Evolutionary conservation across 2,329 filamentous ascomycete genomes (phyloP).

Genomic region (Plenodomus tracheiphilus): DNA sequence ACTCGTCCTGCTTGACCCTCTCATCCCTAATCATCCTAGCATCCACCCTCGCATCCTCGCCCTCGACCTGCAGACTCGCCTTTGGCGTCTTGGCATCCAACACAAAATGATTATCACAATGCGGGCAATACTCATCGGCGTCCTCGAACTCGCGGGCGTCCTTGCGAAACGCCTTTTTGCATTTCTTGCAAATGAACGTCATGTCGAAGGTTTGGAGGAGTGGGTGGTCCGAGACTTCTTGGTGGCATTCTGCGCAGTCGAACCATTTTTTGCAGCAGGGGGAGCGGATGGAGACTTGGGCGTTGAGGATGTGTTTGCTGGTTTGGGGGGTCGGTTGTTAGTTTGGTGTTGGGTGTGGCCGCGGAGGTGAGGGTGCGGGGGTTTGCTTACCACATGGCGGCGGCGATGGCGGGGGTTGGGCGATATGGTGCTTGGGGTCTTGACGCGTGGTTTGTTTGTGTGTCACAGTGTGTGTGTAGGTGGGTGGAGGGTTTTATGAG

Average conservation of each 20-base stretch:
- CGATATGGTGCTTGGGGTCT: no score
- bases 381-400: slow-evolving; percentile 33
- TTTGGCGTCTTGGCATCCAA: slow-evolving; percentile 86
- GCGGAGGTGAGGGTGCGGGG: slow-evolving; percentile 15
- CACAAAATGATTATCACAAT: slow-evolving; percentile 98
- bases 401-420: slow-evolving; percentile 1
- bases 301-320: slow-evolving; percentile 98
- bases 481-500: neutral
- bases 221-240: slow-evolving; percentile 75
- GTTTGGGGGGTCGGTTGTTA: slow-evolving; percentile 7
- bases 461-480: neutral
- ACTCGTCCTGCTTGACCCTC: slow-evolving; percentile 63
- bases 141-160: slow-evolving; percentile 92
- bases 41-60: slow-evolving; percentile 85
- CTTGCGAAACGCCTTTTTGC: slow-evolving; percentile 97
- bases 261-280: slow-evolving; percentile 88
- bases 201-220: slow-evolving; percentile 82
- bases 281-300: slow-evolving; percentile 78
- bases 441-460: neutral
- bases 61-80: slow-evolving; percentile 81
- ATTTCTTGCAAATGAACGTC: slow-evolving; percentile 97
- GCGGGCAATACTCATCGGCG: slow-evolving; percentile 94
- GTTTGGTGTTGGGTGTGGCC: slow-evolving; percentile 19
- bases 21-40: slow-evolving; percentile 93
- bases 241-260: slow-evolving; percentile 94